phyloP scores from a whole-genome alignment of 805 yeast genomes.

The Candida patagonica region DNA sequence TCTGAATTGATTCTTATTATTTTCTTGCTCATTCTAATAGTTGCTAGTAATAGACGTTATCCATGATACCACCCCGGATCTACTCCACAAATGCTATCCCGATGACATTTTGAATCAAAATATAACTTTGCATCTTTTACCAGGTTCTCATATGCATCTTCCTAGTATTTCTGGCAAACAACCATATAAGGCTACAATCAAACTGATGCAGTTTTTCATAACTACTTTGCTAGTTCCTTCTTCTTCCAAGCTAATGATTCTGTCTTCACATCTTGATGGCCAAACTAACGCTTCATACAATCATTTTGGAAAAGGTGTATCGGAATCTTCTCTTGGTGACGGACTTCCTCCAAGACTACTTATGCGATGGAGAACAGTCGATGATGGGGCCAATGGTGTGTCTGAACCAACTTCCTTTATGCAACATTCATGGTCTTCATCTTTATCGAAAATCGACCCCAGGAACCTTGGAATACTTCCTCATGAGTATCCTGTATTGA shows the following conservation, averaged over 20 bases:
- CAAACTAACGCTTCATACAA: not conserved
- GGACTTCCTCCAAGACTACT: slow-evolving; percentile 2
- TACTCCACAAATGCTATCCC: slow-evolving; percentile 22
- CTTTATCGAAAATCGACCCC: slow-evolving; percentile 7
- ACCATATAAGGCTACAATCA: slow-evolving; percentile 21
- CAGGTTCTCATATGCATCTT: slow-evolving; percentile 22
- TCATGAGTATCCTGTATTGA: slow-evolving; percentile 26
- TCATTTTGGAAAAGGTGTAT: not conserved
- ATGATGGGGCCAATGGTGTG: not conserved
- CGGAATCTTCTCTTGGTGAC: not conserved
- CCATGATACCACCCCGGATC: slow-evolving; percentile 19
- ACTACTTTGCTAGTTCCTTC: slow-evolving; percentile 24
- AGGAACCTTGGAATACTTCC: slow-evolving; percentile 5
- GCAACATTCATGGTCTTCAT: slow-evolving; percentile 7
- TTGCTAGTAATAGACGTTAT: slow-evolving; percentile 17
- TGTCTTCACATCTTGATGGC: slow-evolving; percentile 15
- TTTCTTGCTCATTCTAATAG: not conserved
- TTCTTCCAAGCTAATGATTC: slow-evolving; percentile 18
- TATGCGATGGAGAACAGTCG: slow-evolving; percentile 11
- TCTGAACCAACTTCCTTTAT: slow-evolving; percentile 1
- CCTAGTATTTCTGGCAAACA: slow-evolving; percentile 22
- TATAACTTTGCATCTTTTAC: slow-evolving; percentile 22
- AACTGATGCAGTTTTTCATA: slow-evolving; percentile 22
- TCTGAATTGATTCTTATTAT: not conserved
- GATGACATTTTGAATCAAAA: slow-evolving; percentile 20